Evolutionary conservation across 139 green algal species (phyloP), one percentile per base, ranked within the genome.

Genomic region (Penium margaritaceum): DNA sequence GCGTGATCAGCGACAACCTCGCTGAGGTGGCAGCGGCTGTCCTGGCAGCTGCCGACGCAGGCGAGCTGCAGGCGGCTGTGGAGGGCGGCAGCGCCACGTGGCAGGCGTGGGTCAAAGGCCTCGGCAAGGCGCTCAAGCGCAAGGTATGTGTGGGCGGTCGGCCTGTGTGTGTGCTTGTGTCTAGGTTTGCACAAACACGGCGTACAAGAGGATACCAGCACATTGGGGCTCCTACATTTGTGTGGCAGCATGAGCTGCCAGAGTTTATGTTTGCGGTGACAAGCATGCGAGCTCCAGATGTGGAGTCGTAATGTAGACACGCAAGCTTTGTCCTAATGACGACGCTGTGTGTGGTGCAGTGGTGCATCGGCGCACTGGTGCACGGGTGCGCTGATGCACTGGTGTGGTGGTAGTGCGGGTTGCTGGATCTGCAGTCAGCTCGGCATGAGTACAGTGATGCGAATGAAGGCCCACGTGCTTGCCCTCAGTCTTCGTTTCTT

Each of bases 101-200:
- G 79, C 94, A 96, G 83, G 84, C 76, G 35, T 98, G 90, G 89
- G 61, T 95, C 47, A 98, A 96, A 58, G 78, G 9, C 0, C 46
- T 94, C n/a, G 94, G 94, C 81, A 99, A 99, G 87, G 88, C 85
- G 5, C 83, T 93, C 77, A 88, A 89, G 37, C 87, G 90, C 79
- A 99, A 99, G 89, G 74, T 80, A 5, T 58, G 74, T 30, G 4
- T 32, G 29, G 29, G 51, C 24, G 30, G 51, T 55, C 2, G 44
- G 44, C 24, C 19, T 3, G 14, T 43, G 14, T 12, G 9, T 43
- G 7, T 43, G 46, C 14, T 44, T 43, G 19, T 5, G 46, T n/a
- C 19, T 1, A 38, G 58, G 9, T 6, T 21, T 64, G 55, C n/a
- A 2, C 3, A 64, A 24, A 29, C 5, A n/a, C 19, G 32, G 17